Base-by-base conservation (phyloP, 192 early-diverging fungal genomes). In the Coemansia sp. region DNA sequence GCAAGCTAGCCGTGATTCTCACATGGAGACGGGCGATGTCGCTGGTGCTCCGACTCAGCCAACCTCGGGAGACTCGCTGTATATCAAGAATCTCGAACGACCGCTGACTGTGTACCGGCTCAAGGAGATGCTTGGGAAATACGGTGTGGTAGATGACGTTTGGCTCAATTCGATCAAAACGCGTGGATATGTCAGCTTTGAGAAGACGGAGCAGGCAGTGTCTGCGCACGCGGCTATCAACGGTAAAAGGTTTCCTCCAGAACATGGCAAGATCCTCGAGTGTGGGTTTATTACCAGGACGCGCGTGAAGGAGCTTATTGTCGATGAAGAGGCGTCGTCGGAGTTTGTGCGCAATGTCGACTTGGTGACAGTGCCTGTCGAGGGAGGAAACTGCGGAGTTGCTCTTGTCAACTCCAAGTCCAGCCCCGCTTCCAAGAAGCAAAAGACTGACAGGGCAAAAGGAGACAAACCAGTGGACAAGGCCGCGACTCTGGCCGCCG, bases 81-180 rank as follows among this genome's bases (percentile, higher is more conserved):
- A 66, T 44, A 71, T 82, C 10, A 82, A 82, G 51, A 73, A 82
- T 63, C 61, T 82, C 55, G 80, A 73, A 32, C 67, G 80, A 11
- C 80, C 80, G 12, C 46, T 82, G 59, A 82, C 80, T 17, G 58
- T 71, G 0, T 74, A 63, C 63, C 58, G 72, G 29, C 53, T 82
- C 29, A 66, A 69, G 29, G 80, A 82, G 68, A 45, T 74, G 14
- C 58, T 82, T 34, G 71, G 23, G 10, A 69, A 70, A 72, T 73
- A 71, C 50, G 75, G 75, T 1, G 31, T 53, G 2, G 42, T 68
- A 2, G 46, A 72, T 4, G 74, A 82, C 21, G 41, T 72, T 23
- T 77, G 80, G 80, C 80, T 82, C 34, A 82, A 82, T 66, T 73
- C 80, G 34, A 82, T 82, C 62, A 82, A 82, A 36, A 82, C 80